Evolutionary conservation across 1,284 basidiomycete species (phyloP).

Genomic region (Trichosporon inkin): DNA sequence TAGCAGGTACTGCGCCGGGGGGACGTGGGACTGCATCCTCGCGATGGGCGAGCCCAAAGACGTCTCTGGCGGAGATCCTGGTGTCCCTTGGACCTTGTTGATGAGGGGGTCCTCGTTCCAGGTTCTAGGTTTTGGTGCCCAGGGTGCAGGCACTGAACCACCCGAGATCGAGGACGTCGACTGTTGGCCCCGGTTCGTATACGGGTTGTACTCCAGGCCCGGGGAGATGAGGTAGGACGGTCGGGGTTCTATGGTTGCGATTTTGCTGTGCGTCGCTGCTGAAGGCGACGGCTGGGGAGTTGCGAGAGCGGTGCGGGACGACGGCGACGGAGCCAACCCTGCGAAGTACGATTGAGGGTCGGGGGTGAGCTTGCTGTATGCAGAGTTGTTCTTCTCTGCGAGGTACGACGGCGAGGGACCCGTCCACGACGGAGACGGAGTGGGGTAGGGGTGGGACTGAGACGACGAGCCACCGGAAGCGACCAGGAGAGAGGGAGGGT

Average conservation of each 20-base stretch:
- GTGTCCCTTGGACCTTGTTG: slow-evolving; percentile 10
- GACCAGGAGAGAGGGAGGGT: slow-evolving; percentile 3
- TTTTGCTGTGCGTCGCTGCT: slow-evolving; percentile 3
- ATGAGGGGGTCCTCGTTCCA: slow-evolving; percentile 19
- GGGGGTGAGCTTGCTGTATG: neutral
- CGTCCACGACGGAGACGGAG: slow-evolving; percentile 2
- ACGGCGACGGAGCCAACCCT: slow-evolving; percentile 1
- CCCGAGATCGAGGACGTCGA: neutral
- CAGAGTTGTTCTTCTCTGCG: neutral
- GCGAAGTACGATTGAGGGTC: neutral
- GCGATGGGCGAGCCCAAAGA: slow-evolving; percentile 11
- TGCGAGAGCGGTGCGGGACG: slow-evolving; percentile 2
- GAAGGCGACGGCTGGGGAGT: slow-evolving; percentile 3
- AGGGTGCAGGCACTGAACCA: slow-evolving; percentile 9
- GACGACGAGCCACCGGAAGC: neutral
- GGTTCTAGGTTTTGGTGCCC: slow-evolving; percentile 19
- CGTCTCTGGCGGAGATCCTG: neutral
- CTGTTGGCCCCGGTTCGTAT: slow-evolving; percentile 1
- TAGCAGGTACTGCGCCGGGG: slow-evolving; percentile 10
- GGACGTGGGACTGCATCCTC: slow-evolving; percentile 16
- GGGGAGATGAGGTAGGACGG: slow-evolving; percentile 5
- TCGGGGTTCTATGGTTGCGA: slow-evolving; percentile 7
- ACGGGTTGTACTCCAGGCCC: slow-evolving; percentile 1
- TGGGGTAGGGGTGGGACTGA: neutral
- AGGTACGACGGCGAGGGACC: neutral